Conservation (phyloP, 148 eudicot genomes). For the Mesembryanthemum crystallinum region DNA sequence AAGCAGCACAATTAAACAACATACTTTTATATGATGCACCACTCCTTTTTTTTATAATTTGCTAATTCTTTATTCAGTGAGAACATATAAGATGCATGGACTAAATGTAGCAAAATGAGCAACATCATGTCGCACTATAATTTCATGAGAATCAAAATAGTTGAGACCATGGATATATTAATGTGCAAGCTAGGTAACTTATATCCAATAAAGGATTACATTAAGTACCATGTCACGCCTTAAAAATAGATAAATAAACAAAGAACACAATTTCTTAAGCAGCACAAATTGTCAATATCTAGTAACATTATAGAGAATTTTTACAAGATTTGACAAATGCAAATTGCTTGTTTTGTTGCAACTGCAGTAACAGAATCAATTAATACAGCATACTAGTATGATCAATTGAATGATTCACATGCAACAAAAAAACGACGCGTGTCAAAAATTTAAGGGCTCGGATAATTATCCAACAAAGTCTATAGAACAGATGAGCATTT, state of each 20-base stretch:
- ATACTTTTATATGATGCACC: background rate
- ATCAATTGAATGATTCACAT: slow-evolving; percentile 23
- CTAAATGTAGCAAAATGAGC: slow-evolving; percentile 1
- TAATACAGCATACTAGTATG: slow-evolving; percentile 1
- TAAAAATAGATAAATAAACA: background rate
- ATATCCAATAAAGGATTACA: background rate
- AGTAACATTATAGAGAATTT: background rate
- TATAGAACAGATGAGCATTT: background rate
- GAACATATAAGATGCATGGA: background rate
- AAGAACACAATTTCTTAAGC: slow-evolving; percentile 1
- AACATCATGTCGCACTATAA: background rate
- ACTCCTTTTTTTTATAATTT: background rate
- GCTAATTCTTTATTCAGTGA: background rate
- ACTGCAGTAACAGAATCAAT: slow-evolving; percentile 8
- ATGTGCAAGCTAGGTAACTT: background rate
- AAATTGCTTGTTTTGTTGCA: background rate
- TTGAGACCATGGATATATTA: background rate
- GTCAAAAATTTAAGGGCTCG: slow-evolving; percentile 17
- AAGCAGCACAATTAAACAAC: background rate
- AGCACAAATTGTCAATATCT: background rate
- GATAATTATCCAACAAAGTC: slow-evolving; percentile 10
- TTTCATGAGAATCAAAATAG: background rate
- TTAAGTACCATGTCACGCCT: background rate
- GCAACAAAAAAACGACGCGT: slow-evolving; percentile 28
- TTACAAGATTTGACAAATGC: slow-evolving; percentile 7